These are phyloP conservation scores for Cylindrodendrum hubeiense DNA, from an alignment of 2,329 filamentous ascomycete species.

Conservation along the genomic window DNA sequence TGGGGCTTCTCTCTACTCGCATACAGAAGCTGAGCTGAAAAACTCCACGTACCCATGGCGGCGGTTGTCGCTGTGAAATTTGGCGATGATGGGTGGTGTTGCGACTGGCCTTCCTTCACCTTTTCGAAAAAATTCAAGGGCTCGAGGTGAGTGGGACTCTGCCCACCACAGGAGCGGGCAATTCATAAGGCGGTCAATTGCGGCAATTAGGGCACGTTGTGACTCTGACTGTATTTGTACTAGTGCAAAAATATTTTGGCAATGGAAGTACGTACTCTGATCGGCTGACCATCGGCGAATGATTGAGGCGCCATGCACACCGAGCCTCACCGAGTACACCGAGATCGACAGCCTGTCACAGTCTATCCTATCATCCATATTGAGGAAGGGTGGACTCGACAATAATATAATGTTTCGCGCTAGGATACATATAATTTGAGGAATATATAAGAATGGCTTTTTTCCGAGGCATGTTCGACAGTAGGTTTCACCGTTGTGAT, in stretches of 20 bases:
- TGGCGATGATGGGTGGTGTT: conserved; percentile 53
- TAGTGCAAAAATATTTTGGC: conserved; percentile 22
- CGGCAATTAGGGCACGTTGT: conserved; percentile 60
- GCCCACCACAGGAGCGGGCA: conserved; percentile 12
- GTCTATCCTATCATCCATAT: neutral
- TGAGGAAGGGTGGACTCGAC: neutral
- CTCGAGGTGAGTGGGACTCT: conserved; percentile 35
- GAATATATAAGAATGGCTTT: too few relatives aligned
- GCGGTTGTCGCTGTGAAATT: conserved; percentile 58
- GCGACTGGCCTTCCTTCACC: conserved; percentile 38
- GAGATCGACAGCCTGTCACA: neutral
- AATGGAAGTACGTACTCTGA: neutral
- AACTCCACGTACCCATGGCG: conserved; percentile 73
- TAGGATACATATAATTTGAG: too few relatives aligned
- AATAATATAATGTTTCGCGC: neutral
- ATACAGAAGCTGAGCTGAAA: conserved; percentile 58
- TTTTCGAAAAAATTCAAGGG: conserved; percentile 47
- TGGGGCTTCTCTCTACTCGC: conserved; percentile 59
- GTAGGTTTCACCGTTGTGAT: too few relatives aligned
- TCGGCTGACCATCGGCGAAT: neutral
- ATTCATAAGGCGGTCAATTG: conserved; percentile 53
- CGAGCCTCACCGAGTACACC: neutral
- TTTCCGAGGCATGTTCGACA: too few relatives aligned
- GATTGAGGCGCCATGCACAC: neutral
- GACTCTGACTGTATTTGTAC: neutral